Percentiles rank a stretch among this genome's conserved stretches.
These are phyloP conservation scores for Ogataea paradorogensis DNA, from an alignment of 805 yeast genomes.

Conservation along the genomic window DNA sequence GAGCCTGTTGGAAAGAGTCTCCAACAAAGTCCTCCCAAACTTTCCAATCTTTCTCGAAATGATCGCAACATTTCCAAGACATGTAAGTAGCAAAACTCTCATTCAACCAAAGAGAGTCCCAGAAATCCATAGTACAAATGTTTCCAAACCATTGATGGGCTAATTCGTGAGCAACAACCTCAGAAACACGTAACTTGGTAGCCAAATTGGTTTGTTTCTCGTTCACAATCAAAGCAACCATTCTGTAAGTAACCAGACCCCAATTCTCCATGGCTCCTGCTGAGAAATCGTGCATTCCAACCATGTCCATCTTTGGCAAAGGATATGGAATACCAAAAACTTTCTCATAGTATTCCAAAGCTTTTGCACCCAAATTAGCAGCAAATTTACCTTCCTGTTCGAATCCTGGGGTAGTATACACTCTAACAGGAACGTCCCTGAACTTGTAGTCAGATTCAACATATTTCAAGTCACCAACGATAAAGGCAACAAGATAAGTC, in stretches of 20 bases:
- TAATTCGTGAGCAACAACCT: conserved; percentile 81
- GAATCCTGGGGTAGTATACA: conserved; percentile 53
- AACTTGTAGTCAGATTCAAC: conserved; percentile 46
- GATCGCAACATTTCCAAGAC: conserved; percentile 67
- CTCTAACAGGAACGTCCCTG: conserved; percentile 49
- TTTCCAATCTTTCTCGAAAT: conserved; percentile 78
- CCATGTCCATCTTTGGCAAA: conserved; percentile 78
- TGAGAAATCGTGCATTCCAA: conserved; percentile 74
- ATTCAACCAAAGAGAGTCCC: conserved; percentile 89
- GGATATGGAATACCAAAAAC: conserved; percentile 61
- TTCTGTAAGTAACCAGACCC: conserved; percentile 75
- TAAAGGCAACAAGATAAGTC: conserved; percentile 57
- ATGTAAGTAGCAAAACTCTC: conserved; percentile 92
- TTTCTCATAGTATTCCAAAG: conserved; percentile 49
- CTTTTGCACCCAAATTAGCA: conserved; percentile 47
- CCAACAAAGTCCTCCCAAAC: conserved; percentile 62
- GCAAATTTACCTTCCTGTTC: conserved; percentile 47
- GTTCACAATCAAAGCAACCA: conserved; percentile 51
- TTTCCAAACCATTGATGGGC: conserved; percentile 97
- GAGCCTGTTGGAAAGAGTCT: conserved; percentile 51
- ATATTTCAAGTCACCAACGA: conserved; percentile 54
- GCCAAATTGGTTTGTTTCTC: conserved; percentile 45
- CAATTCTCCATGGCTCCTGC: conserved; percentile 94
- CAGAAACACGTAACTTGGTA: conserved; percentile 69
- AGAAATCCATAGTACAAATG: conserved; percentile 88